Evolutionary conservation across 2,329 filamentous ascomycete species (phyloP).

Genomic region (Leptodontidium sp.): DNA sequence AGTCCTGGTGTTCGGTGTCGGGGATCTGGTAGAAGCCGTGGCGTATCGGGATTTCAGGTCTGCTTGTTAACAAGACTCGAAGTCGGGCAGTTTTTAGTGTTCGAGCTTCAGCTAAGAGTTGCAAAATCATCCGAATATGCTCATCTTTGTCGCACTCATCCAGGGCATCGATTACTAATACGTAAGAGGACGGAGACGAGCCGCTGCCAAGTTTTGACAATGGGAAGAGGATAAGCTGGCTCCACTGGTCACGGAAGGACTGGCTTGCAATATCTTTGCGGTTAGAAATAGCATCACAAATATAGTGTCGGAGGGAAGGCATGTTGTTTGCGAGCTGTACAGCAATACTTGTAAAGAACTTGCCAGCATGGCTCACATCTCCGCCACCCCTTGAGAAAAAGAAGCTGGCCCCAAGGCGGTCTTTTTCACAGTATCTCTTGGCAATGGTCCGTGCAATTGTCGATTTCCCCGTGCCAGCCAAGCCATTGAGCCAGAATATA

Average conservation of each 20-base stretch:
- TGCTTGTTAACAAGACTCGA: slow-evolving; percentile 45
- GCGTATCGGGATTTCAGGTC: slow-evolving; percentile 42
- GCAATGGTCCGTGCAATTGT: slow-evolving; percentile 48
- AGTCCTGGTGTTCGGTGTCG: slow-evolving; percentile 34
- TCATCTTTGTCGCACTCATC: slow-evolving; percentile 44
- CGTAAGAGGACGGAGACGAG: no score
- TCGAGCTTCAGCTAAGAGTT: slow-evolving; percentile 31
- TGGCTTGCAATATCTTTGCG: no score
- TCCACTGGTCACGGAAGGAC: slow-evolving; percentile 26
- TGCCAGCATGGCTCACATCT: slow-evolving; percentile 37
- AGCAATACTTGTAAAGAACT: no score
- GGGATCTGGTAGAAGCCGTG: slow-evolving; percentile 33
- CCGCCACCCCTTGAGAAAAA: slow-evolving; percentile 45
- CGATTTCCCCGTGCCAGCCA: slow-evolving; percentile 42
- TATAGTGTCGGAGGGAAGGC: no score
- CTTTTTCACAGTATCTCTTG: slow-evolving; percentile 30
- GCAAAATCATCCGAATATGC: slow-evolving; percentile 36
- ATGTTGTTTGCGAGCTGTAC: no score
- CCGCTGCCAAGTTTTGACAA: slow-evolving; percentile 26
- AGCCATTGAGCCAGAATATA: slow-evolving; percentile 50
- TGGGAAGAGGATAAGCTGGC: slow-evolving; percentile 54
- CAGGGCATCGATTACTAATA: slow-evolving; percentile 44
- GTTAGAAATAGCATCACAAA: no score
- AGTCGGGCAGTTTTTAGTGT: slow-evolving; percentile 30
- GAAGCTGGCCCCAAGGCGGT: slow-evolving; percentile 42